phyloP scores from a whole-genome alignment of 495 filamentous ascomycete species.

The Bombardia bombarda region DNA sequence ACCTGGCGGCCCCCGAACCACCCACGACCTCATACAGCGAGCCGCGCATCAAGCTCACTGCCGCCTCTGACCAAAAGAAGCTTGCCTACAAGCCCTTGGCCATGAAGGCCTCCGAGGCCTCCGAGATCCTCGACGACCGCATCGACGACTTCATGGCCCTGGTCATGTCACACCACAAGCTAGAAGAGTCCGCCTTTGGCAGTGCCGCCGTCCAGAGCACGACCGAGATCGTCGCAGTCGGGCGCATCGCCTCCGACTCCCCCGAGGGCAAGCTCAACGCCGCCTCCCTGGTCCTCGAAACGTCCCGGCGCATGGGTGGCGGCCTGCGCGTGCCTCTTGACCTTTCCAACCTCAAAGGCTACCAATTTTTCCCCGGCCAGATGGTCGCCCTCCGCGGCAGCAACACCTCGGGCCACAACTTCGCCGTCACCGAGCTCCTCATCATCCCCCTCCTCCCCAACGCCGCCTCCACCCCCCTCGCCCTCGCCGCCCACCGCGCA shows the following conservation, averaged over 20 bases:
- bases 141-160: conserved; percentile 78
- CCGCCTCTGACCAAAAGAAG: conserved; percentile 80
- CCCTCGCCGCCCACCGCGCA: conserved; percentile 55
- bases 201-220: conserved; percentile 79
- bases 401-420: conserved; percentile 79
- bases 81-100: conserved; percentile 85
- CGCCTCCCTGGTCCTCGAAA: conserved; percentile 79
- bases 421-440: conserved; percentile 71
- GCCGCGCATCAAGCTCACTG: conserved; percentile 69
- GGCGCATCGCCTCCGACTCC: conserved; percentile 81
- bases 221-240: conserved; percentile 80
- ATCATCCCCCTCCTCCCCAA: conserved; percentile 61
- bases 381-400: conserved; percentile 81
- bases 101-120: conserved; percentile 87
- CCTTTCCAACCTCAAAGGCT: conserved; percentile 55
- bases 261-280: conserved; percentile 75
- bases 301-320: conserved; percentile 73
- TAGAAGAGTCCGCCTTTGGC: conserved; percentile 78
- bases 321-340: conserved; percentile 75
- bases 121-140: conserved; percentile 86
- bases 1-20: conserved; percentile 59
- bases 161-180: conserved; percentile 63
- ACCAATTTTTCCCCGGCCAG: conserved; percentile 90
- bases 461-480: conserved; percentile 53
- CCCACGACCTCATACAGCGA: conserved; percentile 66